Evolutionary conservation across 495 filamentous ascomycete species (phyloP), one percentile per base, ranked within the genome.

Genomic region (Ramalina intermedia): DNA sequence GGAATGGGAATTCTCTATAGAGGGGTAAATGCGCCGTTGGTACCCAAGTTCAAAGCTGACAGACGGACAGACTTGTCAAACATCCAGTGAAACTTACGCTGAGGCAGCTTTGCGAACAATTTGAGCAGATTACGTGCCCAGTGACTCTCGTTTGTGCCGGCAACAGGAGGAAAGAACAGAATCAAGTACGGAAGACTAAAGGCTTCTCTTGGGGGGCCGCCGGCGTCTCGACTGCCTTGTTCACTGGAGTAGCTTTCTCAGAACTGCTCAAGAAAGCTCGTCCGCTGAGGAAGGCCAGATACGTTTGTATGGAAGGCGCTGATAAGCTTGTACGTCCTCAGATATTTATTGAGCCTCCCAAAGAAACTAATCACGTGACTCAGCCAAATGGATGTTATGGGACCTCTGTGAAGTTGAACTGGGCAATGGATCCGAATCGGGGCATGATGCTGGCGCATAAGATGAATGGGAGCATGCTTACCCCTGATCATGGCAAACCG

Each of bases 161-260:
- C 0, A 96, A 96, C 58, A 70, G 90, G 50, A 74, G 90, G 20
- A 96, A 96, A 65, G 90, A 96, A 61, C 90, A 96, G 58, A 96
- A 96, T 52, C 69, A 81, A 27, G 85, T 94, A 2, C 72, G 87
- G 24, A 96, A 96, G 61, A 84, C 85, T 2, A 94, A 95, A 58
- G 90, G 90, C 0, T 96, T 96, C 67, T 94, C 88, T 46, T 96
- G 90, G 90, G 90, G 90, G 37, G 73, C 90, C 0, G 88, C 86
- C 6, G 90, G 88, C 21, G 60, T 96, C 4, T 95, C 88, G 0
- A 96, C 89, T 0, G 83, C 88, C 0, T 67, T 96, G 1, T 96
- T 85, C 71, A 96, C 90, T 0, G 90, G 90, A 6, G 83, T 89
- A 0, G 60, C 79, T 37, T 78, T 96, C 59, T 68, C 72, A 0